Base-by-base conservation (phyloP, 345 rosid species). In the Conringia planisiliqua region DNA sequence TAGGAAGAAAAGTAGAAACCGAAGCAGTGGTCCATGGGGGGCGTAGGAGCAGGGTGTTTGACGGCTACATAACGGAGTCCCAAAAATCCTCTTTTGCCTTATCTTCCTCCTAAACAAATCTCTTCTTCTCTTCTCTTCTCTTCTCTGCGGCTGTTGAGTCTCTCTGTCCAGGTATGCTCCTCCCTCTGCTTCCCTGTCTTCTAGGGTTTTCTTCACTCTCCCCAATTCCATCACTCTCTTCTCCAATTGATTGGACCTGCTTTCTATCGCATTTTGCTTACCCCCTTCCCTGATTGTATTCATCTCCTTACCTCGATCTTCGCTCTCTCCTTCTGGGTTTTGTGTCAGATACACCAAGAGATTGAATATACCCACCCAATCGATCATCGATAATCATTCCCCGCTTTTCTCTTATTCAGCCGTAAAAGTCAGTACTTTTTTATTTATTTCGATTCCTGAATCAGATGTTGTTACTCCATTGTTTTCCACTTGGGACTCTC, bases 41-140 rank as follows among this genome's bases (percentile, higher is more conserved):
- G 43, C 69, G 60, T 40, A 62, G 58, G 40, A 56, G 62, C 56
- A 61, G 17, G 74, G 79, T 69, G 70, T 69, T 76, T 76, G 79
- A 76, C 79, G 79, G 79, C 74, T 68, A 68, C 79, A 54, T 35
- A 56, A 43, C 68, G 40, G 66, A 74, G 59, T 57, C 38, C 51
- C 39, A 50, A 48, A 39, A 66, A 68, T 51, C 79, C 58, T 52
- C 70, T 70, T 76, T 54, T 69, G 51, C 65, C 75, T 75, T 75
- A 75, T 75, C 79, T 75, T 75, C 74, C 44, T 40, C 74, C 38
- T 2, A 27, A 48, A 2, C 70, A 32, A 32, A 61, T 58, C 67
- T 59, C 39, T 16, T 30, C 33, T 4, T 5, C 6, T 5, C 33
- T 30, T 11, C 52, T 66, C n/a, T 42, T n/a, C 60, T 66, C n/a